phyloP scores from a whole-genome alignment of 108 stramenopile genomes.

The Aurantiochytrium sp. region DNA sequence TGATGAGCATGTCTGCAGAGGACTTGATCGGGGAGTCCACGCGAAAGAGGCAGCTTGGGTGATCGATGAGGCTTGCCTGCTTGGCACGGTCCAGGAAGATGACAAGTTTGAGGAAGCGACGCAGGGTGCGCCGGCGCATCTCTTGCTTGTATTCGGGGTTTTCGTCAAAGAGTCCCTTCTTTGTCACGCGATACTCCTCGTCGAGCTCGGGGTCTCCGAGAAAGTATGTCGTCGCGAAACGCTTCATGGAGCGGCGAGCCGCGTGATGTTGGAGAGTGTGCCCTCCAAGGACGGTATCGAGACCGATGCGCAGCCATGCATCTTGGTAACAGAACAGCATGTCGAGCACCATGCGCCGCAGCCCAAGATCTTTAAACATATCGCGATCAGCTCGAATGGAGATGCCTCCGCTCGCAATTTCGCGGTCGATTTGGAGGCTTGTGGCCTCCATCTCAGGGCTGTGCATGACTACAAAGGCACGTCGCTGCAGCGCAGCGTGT shows the following conservation, averaged over 20 bases:
- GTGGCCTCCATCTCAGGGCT: not conserved
- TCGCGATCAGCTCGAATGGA: slow-evolving; percentile 69
- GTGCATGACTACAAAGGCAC: not conserved
- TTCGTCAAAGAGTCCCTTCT: slow-evolving; percentile 62
- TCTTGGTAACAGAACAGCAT: slow-evolving; percentile 73
- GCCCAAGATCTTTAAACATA: slow-evolving; percentile 65
- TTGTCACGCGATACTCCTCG: slow-evolving; percentile 62
- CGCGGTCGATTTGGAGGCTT: not conserved
- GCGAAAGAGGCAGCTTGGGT: slow-evolving; percentile 49
- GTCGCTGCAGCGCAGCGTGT: not conserved
- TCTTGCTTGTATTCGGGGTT: slow-evolving; percentile 60
- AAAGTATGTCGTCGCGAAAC: slow-evolving; percentile 25
- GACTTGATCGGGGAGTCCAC: slow-evolving; percentile 57
- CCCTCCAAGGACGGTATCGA: slow-evolving; percentile 76
- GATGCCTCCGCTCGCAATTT: slow-evolving; percentile 30
- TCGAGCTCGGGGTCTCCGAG: slow-evolving; percentile 54
- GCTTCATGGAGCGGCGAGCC: not conserved
- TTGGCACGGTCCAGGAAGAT: slow-evolving; percentile 72
- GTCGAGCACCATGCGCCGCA: slow-evolving; percentile 55
- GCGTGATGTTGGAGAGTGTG: not conserved
- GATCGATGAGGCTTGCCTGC: slow-evolving; percentile 47
- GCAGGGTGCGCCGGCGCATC: slow-evolving; percentile 57
- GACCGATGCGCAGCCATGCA: slow-evolving; percentile 76
- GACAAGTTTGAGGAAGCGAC: slow-evolving; percentile 61
- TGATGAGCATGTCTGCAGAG: slow-evolving; percentile 62